phyloP scores from a whole-genome alignment of 2,329 filamentous ascomycete species.

The Penicillium sclerotigenum region DNA sequence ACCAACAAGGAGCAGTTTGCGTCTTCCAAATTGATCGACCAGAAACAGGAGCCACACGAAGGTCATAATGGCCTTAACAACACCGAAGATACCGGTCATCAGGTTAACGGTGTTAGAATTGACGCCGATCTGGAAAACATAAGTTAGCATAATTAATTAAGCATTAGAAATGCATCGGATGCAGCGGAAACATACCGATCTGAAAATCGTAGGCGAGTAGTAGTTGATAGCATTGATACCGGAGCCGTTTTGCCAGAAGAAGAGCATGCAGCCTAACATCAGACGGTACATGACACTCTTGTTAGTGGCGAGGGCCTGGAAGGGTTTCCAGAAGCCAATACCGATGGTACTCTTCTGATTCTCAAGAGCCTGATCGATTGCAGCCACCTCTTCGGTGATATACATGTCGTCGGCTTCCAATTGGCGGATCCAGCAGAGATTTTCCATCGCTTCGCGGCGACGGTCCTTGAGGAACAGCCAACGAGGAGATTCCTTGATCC shows the following conservation, averaged over 20 bases:
- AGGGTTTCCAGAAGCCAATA: conserved; percentile 71
- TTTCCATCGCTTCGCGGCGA: conserved; percentile 61
- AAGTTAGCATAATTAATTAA: conserved; percentile 2
- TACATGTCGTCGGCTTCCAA: conserved; percentile 51
- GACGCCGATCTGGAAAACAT: conserved; percentile 51
- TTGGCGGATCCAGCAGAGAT: conserved; percentile 48
- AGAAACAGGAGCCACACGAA: conserved; percentile 66
- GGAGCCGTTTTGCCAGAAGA: conserved; percentile 73
- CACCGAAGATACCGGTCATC: conserved; percentile 73
- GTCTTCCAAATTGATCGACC: conserved; percentile 61
- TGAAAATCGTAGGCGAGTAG: conserved; percentile 67
- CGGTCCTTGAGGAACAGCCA: conserved; percentile 67
- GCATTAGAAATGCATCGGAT: not conserved
- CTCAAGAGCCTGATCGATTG: conserved; percentile 67
- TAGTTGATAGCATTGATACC: conserved; percentile 83
- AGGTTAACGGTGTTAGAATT: conserved; percentile 55
- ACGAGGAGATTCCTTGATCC: conserved; percentile 61
- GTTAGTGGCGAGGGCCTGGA: conserved; percentile 53
- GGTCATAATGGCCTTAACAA: conserved; percentile 68
- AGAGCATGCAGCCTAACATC: conserved; percentile 69
- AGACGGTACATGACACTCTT: conserved; percentile 66
- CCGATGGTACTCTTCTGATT: conserved; percentile 61
- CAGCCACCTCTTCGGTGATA: conserved; percentile 68
- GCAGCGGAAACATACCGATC: conserved; percentile 3
- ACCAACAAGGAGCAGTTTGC: conserved; percentile 64